These are phyloP conservation scores for Rhododendron williamsianum DNA, from an alignment of 148 eudicot genomes.

Conservation along the genomic window DNA sequence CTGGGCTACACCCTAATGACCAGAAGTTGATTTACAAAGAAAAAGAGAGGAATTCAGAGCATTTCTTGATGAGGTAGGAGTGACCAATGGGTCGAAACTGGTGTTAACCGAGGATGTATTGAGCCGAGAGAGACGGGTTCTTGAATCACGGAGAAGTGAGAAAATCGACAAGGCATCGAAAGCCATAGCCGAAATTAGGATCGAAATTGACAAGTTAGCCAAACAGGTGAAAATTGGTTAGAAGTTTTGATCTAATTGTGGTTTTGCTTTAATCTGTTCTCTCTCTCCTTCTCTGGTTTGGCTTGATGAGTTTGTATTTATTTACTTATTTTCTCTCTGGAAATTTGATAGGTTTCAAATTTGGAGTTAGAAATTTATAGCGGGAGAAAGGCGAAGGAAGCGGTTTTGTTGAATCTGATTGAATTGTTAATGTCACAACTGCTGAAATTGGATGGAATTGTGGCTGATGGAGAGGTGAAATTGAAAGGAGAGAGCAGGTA, in stretches of 20 bases:
- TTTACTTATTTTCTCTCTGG: not conserved
- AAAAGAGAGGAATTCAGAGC: constrained; percentile 59
- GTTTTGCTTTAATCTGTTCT: not conserved
- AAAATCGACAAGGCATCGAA: constrained; percentile 44
- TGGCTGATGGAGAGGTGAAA: constrained; percentile 69
- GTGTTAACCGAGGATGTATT: constrained; percentile 44
- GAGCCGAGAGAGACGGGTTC: constrained; percentile 38
- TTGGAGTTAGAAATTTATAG: constrained; percentile 46
- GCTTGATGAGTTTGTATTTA: not conserved
- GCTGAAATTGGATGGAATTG: constrained; percentile 67
- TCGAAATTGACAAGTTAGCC: constrained; percentile 61
- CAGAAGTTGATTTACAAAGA: constrained; percentile 70
- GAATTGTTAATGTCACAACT: constrained; percentile 70
- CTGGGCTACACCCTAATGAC: constrained; percentile 56
- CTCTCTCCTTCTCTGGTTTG: not conserved
- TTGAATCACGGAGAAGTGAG: constrained; percentile 38
- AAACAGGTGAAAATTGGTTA: constrained; percentile 35
- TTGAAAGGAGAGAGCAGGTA: constrained; percentile 72
- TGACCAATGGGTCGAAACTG: constrained; percentile 67
- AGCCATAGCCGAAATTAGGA: constrained; percentile 47
- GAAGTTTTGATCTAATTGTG: not conserved
- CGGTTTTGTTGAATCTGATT: constrained; percentile 44
- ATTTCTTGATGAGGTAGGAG: constrained; percentile 62
- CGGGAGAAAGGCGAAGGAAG: constrained; percentile 60
- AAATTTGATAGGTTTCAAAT: constrained; percentile 39